These are phyloP conservation scores for Kuraishia molischiana DNA, from an alignment of 805 yeast genomes.

Conservation along the genomic window DNA sequence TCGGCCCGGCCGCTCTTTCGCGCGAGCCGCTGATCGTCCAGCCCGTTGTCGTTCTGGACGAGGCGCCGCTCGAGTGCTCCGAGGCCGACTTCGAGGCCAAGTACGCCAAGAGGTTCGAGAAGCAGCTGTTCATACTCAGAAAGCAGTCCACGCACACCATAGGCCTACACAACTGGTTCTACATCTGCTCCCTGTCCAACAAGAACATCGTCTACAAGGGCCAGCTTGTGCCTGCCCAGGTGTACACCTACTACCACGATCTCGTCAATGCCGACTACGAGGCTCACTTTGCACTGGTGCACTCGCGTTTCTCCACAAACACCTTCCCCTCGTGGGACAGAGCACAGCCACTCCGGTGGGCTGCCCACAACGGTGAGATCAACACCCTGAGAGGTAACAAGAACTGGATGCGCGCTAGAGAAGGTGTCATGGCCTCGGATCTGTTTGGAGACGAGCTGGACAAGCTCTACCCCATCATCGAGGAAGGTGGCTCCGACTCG, in stretches of 20 bases:
- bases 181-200: conserved; percentile 85
- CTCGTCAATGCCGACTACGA: conserved; percentile 84
- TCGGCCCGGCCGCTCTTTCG: conserved; percentile 91
- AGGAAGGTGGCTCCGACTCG: conserved; percentile 98
- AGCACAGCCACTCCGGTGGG: conserved; percentile 95
- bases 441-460: conserved; percentile 89
- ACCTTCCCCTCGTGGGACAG: conserved; percentile 99
- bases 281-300: conserved; percentile 93
- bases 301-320: conserved; percentile 94
- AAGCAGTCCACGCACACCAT: conserved; percentile 86
- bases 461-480: conserved; percentile 86
- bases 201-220: conserved; percentile 94
- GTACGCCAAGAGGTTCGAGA: conserved; percentile 63
- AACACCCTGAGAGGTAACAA: conserved; percentile 96
- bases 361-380: conserved; percentile 98
- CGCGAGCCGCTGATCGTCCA: conserved; percentile 89
- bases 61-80: conserved; percentile 29
- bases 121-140: conserved; percentile 75
- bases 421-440: conserved; percentile 87
- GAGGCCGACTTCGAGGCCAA: conserved; percentile 44
- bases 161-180: conserved; percentile 95
- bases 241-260: conserved; percentile 90
- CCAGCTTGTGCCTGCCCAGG: conserved; percentile 94
- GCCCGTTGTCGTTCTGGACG: conserved; percentile 76
- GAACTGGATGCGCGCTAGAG: conserved; percentile 98